Evolutionary conservation across 2,329 filamentous ascomycete species (phyloP), one percentile per base, ranked within the genome.

Genomic region (Tothia fuscella): DNA sequence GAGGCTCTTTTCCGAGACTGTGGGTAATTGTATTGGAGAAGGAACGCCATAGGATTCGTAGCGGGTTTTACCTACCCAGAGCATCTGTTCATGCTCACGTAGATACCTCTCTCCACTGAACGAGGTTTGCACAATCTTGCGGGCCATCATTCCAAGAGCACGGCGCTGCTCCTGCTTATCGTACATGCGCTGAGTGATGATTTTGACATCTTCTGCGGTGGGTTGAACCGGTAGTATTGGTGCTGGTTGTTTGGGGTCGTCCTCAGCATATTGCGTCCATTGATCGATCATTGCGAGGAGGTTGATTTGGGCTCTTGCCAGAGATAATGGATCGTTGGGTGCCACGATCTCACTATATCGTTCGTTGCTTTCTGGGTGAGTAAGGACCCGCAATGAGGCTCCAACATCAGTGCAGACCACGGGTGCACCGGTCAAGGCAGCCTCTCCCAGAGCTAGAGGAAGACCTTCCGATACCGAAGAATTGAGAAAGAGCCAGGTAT

Each of bases 331-430:
- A 52, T 80, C 76, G 49, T 80, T 80, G 2, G 76, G 76, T 12
- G 76, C 71, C 3, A 80, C 74, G 4, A 80, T 72, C 44, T 74
- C 75, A 47, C 72, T 75, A 59, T 74, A 80, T 20, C 67, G 60
- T 42, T 60, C 59, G 32, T 57, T 58, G 19, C 56, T 52, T 7
- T 65, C 65, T 0, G 66, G 68, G 47, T 74, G 69, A 0, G 70
- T 75, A n/a, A 75, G 59, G 0, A 75, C 70, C 20, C 70, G 62
- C 3, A 71, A 62, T 2, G 70, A 72, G 6, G 71, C 71, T 22
- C 71, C 71, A 5, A 74, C 71, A 46, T 73, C 70, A 1, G 71
- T 75, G 29, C 68, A 71, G 1, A 74, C 70, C 20, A 74, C 68
- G 4, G 71, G 71, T 1, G 69, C 70, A 19, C 70, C 71, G 2